Base-by-base conservation (phyloP, 345 rosid species). In the Populus davidiana region DNA sequence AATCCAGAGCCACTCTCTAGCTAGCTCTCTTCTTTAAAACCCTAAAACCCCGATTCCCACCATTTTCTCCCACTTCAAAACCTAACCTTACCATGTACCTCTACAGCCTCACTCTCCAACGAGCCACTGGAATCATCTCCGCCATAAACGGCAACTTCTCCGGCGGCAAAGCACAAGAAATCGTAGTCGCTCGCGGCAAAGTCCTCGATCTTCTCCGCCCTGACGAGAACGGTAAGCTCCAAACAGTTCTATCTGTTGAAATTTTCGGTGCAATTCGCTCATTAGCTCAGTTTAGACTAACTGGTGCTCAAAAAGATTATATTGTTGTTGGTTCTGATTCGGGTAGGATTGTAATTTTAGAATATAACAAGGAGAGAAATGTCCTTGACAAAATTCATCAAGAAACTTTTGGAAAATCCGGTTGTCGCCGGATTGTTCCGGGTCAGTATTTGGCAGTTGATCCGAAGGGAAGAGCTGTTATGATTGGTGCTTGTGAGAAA, bases 311-410 rank as follows among this genome's bases (percentile, higher is more conserved):
- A 49, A 96, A 96, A 77, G 99, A 96, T 77, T 96, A 93, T 67
- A 86, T 96, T 25, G 98, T 92, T 3, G 97, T 93, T 1, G 98
- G 99, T n/a, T 96, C 98, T 2, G 99, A 96, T 83, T 96, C 99
- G 11, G 99, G 99, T 50, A 86, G 99, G 73, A 93, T 96, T 47
- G 98, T 96, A 3, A 96, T 96, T 11, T 79, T 96, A 8, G 99
- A 96, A 41, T 96, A 91, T 81, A 96, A 92, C 49, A 92, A 88
- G 80, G 97, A 91, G 81, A 90, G 87, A 79, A 96, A 96, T 80
- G 88, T 89, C 59, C 92, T 96, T 75, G 97, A 96, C 67, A 93
- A 92, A 81, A 79, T 92, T 66, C 98, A 96, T 77, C 99, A 93
- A 79, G 99, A 96, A 81, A 96, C 99, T 36, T 96, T 89, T 62